Percentiles rank a stretch among this genome's conserved stretches.
Evolutionary conservation across 306 rosid species (phyloP).

Genomic region (Mucuna pruriens): DNA sequence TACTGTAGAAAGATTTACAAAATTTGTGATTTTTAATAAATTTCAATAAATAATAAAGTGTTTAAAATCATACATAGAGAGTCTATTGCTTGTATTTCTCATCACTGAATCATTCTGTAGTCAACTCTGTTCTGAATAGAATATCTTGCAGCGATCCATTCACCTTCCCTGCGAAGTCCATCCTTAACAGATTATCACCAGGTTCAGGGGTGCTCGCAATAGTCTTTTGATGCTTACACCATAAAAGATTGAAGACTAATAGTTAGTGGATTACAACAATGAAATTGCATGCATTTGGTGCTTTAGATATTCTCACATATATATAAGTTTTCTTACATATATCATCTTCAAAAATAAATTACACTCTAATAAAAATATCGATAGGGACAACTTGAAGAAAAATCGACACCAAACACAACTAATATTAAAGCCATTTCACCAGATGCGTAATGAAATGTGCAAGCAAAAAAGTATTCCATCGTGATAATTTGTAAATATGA

Average conservation of each 20-base stretch:
- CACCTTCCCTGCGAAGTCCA: constrained; percentile 68
- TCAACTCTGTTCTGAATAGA: constrained; percentile 42
- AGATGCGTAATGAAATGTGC: background rate
- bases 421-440: constrained; percentile 1
- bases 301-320: background rate
- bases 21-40: no score
- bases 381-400: background rate
- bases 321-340: background rate
- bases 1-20: background rate
- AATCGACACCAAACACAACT: background rate
- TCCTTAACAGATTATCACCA: constrained; percentile 60
- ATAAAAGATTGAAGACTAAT: background rate
- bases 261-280: background rate
- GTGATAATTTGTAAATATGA: background rate
- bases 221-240: constrained; percentile 64
- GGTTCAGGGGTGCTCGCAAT: constrained; percentile 53
- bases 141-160: constrained; percentile 64
- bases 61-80: no score
- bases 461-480: background rate
- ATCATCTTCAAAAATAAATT: background rate
- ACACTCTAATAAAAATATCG: background rate
- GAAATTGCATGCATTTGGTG: background rate
- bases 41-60: no score
- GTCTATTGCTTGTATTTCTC: no score
- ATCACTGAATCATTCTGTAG: constrained; percentile 37